Base-by-base conservation (phyloP, 1,139 yeast genomes). In the Pichia sp. region DNA sequence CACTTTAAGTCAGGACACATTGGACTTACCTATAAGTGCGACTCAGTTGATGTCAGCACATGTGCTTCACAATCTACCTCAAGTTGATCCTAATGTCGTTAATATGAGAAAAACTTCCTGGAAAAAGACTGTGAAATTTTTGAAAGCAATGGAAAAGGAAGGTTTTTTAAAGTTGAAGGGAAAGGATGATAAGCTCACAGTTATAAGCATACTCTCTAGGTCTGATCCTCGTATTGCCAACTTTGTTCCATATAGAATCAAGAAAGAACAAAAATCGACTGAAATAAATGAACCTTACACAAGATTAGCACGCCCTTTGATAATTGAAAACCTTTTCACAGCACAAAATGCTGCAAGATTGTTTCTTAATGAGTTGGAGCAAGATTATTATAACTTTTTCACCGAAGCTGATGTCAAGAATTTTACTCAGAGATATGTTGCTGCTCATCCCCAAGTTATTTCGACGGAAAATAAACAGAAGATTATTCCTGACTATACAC, bases 101-200 rank as follows among this genome's bases (percentile, higher is more conserved):
- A 78, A 74, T 45, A 74, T 91, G 53, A 89, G 88, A 60, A 81
- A 78, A 53, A 80, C 96, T 0, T 76, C 89, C 3, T 89, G 94
- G 94, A 88, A 84, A 59, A 91, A 91, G 56, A 77, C 93, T 1
- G 72, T 89, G 18, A 89, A 88, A 60, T 86, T 79, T 54, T 65
- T 89, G 42, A 89, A 86, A 56, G 79, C 83, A 5, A 85, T 88
- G 80, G 95, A 84, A 49, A 89, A 86, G 56, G 69, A 71, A 38
- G 76, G 77, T 1, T 74, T 80, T 44, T 50, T 85, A 22, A 74
- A 73, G 41, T 62, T 79, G 14, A 84, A 85, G 52, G 94, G 91
- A 10, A 83, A 85, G 52, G 83, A 72, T 19, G 93, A 89, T 47
- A 94, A 84, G 54, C 64, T 85, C 24, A 70, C 74, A 0, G 65